phyloP scores from a whole-genome alignment of 352 stramenopile species.

The Phytophthora sp. region DNA sequence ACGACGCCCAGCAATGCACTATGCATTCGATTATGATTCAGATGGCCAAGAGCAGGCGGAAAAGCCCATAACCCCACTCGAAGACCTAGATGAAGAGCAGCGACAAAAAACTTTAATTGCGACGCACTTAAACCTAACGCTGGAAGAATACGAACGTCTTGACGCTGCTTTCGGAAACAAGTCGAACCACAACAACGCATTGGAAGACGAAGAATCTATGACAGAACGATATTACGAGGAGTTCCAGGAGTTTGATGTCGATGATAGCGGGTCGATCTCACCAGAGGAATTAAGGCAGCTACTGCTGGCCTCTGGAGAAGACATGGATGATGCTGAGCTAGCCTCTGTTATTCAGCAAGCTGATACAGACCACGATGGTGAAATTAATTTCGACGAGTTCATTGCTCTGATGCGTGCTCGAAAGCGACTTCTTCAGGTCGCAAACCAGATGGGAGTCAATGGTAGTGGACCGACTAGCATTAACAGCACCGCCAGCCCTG shows the following conservation, averaged over 20 bases:
- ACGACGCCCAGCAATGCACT: conserved; percentile 27
- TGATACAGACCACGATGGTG: conserved; percentile 72
- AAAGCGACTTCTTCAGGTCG: conserved; percentile 74
- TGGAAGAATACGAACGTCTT: conserved; percentile 74
- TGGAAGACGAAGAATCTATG: conserved; percentile 29
- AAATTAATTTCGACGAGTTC: conserved; percentile 85
- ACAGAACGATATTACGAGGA: conserved; percentile 58
- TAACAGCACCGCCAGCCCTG: conserved; percentile 6
- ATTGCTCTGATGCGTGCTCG: conserved; percentile 79
- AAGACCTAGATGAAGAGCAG: conserved; percentile 59
- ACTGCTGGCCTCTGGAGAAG: conserved; percentile 63
- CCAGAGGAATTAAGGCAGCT: conserved; percentile 67
- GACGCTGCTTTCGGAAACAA: conserved; percentile 60
- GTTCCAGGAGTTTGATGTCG: conserved; percentile 80
- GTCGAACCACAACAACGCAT: conserved; percentile 1
- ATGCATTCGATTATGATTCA: conserved; percentile 45
- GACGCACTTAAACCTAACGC: conserved; percentile 63
- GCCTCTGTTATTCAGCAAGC: conserved; percentile 64
- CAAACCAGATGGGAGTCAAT: conserved; percentile 65
- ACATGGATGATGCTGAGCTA: conserved; percentile 83
- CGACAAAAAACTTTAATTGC: conserved; percentile 57
- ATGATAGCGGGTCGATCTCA: conserved; percentile 81
- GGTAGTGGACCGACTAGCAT: conserved; percentile 36
- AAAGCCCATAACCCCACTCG: conserved; percentile 15
- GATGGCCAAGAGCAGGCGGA: conserved; percentile 19